Percentiles rank a stretch among this genome's conserved stretches.
Evolutionary conservation across 129 eudicot genomes (phyloP).

Genomic region (Scalesia atractyloides): DNA sequence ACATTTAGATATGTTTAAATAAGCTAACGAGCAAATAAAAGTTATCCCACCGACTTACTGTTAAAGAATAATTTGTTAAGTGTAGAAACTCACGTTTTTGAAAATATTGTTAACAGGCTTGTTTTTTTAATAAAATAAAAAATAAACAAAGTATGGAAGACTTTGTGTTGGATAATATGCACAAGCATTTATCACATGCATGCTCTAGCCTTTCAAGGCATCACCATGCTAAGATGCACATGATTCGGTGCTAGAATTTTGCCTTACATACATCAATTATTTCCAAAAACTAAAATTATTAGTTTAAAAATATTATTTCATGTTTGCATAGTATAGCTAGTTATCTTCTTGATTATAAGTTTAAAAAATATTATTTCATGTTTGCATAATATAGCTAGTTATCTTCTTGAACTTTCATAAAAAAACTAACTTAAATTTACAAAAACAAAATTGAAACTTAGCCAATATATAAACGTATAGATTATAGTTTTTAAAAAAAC

Average conservation of each 20-base stretch:
- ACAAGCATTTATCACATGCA: constrained; percentile 30
- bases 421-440: no score
- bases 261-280: constrained; percentile 5
- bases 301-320: background rate
- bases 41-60: background rate
- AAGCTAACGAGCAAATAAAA: background rate
- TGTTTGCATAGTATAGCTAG: background rate
- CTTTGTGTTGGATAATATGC: background rate
- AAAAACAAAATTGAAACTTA: no score
- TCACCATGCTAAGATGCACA: constrained; percentile 27
- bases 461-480: no score
- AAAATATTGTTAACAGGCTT: background rate
- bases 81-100: background rate
- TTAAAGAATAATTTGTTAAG: no score
- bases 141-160: background rate
- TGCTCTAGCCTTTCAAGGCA: constrained; percentile 37
- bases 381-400: background rate
- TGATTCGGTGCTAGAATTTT: constrained; percentile 30
- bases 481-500: no score
- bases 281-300: background rate
- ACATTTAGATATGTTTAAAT: background rate
- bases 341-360: background rate
- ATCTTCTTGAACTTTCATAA: background rate
- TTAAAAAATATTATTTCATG: background rate
- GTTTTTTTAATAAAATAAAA: background rate